Conservation (phyloP, 1,284 basidiomycete genomes). For the Takashimella tepidaria region DNA sequence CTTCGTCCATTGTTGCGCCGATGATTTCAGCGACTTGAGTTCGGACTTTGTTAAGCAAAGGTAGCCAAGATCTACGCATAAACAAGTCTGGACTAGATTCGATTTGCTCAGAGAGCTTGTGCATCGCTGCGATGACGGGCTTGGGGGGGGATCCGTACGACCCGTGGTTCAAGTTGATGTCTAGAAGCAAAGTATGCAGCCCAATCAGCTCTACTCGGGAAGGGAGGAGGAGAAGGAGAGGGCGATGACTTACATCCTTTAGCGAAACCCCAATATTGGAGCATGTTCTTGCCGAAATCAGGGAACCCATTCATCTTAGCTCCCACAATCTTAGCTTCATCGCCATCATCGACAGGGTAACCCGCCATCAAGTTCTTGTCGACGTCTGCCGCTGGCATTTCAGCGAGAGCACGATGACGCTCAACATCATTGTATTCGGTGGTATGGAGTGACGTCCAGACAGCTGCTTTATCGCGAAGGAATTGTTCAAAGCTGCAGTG, state of each 20-base stretch:
- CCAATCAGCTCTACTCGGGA: not conserved
- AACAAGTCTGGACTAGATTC: constrained; percentile 64
- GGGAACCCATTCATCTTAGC: constrained; percentile 26
- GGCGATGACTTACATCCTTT: constrained; percentile 51
- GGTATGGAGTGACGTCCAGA: constrained; percentile 28
- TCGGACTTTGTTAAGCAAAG: constrained; percentile 51
- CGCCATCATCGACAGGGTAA: constrained; percentile 7
- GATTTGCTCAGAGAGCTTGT: constrained; percentile 51
- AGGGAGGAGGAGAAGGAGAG: not conserved
- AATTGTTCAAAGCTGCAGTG: constrained; percentile 31
- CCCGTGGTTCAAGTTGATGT: constrained; percentile 65
- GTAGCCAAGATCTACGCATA: constrained; percentile 51
- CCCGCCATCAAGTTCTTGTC: not conserved
- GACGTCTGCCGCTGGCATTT: not conserved
- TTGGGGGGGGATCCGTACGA: constrained; percentile 61
- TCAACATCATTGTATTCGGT: constrained; percentile 40
- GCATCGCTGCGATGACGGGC: constrained; percentile 56
- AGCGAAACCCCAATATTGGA: constrained; percentile 58
- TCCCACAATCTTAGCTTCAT: constrained; percentile 21
- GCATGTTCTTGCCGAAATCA: constrained; percentile 58
- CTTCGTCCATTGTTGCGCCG: constrained; percentile 58
- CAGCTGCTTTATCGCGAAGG: constrained; percentile 31
- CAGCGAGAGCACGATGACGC: constrained; percentile 14
- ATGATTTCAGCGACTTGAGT: constrained; percentile 58
- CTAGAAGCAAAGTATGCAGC: constrained; percentile 13